Percentiles rank a stretch among this genome's conserved stretches.
Conservation (phyloP, 2,329 filamentous ascomycete genomes). For the Sporothrix dimorphospora region DNA sequence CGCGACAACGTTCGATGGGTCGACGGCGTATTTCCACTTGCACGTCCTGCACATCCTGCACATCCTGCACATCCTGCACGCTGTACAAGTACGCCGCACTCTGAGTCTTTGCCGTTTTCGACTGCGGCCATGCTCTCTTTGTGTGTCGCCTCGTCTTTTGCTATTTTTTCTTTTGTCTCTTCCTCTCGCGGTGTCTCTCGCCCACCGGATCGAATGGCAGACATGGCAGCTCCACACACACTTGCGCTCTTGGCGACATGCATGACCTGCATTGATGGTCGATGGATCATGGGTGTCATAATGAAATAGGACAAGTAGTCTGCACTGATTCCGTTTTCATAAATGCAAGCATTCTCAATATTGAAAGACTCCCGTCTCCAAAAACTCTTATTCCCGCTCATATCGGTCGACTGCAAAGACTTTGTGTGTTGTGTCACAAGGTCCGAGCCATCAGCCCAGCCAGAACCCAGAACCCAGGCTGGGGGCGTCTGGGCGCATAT, state of each 20-base stretch:
- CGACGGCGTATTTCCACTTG: slow-evolving; percentile 12
- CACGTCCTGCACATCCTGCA: background rate
- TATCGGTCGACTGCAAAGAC: background rate
- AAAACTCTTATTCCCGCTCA: no score
- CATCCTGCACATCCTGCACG: background rate
- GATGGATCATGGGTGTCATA: background rate
- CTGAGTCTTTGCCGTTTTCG: background rate
- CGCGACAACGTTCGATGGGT: background rate
- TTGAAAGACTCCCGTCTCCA: no score
- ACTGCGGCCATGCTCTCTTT: background rate
- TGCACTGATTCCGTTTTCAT: no score
- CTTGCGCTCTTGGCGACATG: background rate
- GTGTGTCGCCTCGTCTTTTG: background rate
- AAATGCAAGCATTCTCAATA: background rate
- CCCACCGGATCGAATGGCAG: slow-evolving; percentile 21
- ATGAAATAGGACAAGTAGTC: background rate
- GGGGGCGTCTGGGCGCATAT: slow-evolving; percentile 7
- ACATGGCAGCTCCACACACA: slow-evolving; percentile 23
- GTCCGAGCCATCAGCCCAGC: slow-evolving; percentile 5
- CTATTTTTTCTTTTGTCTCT: background rate
- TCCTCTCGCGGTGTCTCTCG: background rate
- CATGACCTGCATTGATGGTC: slow-evolving; percentile 21
- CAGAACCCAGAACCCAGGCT: background rate
- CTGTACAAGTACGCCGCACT: no score
- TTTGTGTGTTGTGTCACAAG: slow-evolving; percentile 5